Conservation (phyloP, 164 flowering plant species). For the Cinnamomum micranthum region DNA sequence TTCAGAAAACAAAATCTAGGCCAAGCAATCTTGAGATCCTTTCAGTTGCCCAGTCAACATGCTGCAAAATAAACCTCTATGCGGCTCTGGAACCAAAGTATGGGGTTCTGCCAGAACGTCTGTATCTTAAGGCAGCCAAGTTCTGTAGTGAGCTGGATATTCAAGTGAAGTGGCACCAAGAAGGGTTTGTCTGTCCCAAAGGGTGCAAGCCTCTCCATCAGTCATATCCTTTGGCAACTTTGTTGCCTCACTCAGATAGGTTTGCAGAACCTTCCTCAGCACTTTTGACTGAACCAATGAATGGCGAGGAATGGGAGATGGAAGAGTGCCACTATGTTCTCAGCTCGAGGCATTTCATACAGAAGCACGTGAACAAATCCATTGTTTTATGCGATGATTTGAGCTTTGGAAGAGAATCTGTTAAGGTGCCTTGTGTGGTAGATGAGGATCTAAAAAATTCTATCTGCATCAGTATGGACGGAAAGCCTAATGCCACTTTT, state of each 20-base stretch:
- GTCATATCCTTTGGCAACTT: slow-evolving; percentile 24
- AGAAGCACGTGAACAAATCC: slow-evolving; percentile 26
- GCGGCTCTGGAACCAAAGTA: slow-evolving; percentile 57
- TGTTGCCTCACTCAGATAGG: slow-evolving; percentile 31
- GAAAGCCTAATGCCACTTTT: slow-evolving; percentile 28
- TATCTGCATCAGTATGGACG: slow-evolving; percentile 23
- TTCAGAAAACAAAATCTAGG: slow-evolving; percentile 62
- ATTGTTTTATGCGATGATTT: slow-evolving; percentile 71
- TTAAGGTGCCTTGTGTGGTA: slow-evolving; percentile 68
- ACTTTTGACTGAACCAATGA: slow-evolving; percentile 16
- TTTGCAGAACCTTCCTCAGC: slow-evolving; percentile 9
- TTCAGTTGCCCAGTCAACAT: slow-evolving; percentile 67
- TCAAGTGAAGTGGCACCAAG: slow-evolving; percentile 73
- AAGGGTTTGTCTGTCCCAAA: slow-evolving; percentile 73
- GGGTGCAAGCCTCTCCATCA: slow-evolving; percentile 54
- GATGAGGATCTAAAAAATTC: slow-evolving; percentile 53
- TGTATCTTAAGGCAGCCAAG: slow-evolving; percentile 86
- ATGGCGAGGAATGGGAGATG: slow-evolving; percentile 49
- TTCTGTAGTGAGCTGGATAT: slow-evolving; percentile 86
- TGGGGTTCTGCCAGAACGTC: slow-evolving; percentile 65
- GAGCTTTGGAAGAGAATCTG: slow-evolving; percentile 79
- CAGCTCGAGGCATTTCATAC: slow-evolving; percentile 44
- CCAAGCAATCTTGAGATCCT: slow-evolving; percentile 78
- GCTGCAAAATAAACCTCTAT: slow-evolving; percentile 70
- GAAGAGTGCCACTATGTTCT: slow-evolving; percentile 80